Conservation (phyloP, 2,329 filamentous ascomycete species). For the Xylariaceae sp. region DNA sequence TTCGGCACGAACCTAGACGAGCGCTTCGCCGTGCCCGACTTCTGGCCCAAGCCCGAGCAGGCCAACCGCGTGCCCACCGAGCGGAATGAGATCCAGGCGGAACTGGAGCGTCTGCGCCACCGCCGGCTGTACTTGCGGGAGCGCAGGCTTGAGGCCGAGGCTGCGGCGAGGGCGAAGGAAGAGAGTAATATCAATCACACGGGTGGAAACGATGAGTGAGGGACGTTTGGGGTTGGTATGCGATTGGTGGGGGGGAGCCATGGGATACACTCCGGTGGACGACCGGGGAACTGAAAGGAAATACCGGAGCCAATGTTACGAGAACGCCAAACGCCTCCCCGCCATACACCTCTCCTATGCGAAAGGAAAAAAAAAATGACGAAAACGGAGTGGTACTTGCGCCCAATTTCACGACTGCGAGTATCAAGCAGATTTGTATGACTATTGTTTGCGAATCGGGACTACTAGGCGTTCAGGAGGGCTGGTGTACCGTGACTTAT, state of each 20-base stretch:
- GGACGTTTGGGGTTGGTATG: neutral
- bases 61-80: constrained; percentile 73
- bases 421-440: constrained; percentile 2
- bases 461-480: constrained; percentile 7
- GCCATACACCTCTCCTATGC: neutral
- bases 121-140: constrained; percentile 71
- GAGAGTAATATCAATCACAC: neutral
- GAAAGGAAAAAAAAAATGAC: constrained; percentile 3
- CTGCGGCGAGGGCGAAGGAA: neutral
- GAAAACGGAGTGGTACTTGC: neutral
- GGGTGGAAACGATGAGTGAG: constrained; percentile 5
- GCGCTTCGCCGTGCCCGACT: constrained; percentile 80
- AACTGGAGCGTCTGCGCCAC: constrained; percentile 66
- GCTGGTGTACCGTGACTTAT: neutral
- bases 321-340: too few relatives aligned
- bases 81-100: constrained; percentile 73
- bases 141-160: constrained; percentile 43
- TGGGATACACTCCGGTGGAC: too few relatives aligned
- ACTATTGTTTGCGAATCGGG: constrained; percentile 3
- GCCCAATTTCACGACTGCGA: neutral
- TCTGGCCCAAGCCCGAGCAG: constrained; percentile 83
- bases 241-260: neutral
- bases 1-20: constrained; percentile 97
- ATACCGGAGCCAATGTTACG: neutral
- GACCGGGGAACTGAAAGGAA: neutral